Conservation (phyloP, 2,329 filamentous ascomycete species). For the Monilinia vaccinii-corymbosi region DNA sequence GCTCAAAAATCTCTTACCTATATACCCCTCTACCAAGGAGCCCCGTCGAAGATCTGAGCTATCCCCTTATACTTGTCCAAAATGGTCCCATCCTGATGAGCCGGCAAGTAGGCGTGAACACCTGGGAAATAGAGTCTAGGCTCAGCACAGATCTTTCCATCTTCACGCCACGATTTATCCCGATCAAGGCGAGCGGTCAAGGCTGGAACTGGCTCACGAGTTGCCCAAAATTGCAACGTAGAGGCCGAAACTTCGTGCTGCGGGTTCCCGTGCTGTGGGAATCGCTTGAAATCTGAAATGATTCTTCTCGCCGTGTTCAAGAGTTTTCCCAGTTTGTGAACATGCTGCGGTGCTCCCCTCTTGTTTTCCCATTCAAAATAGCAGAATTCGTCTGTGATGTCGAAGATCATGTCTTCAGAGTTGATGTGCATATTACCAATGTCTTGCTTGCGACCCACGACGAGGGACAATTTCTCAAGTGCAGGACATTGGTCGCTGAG, state of each 20-base stretch:
- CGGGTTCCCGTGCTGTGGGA: background rate
- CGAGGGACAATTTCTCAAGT: background rate
- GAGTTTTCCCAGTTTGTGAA: too few relatives aligned
- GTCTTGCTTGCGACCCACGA: background rate
- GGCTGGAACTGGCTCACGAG: background rate
- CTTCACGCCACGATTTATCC: background rate
- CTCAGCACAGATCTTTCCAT: background rate
- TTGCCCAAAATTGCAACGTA: background rate
- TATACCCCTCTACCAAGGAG: background rate
- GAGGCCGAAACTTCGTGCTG: background rate
- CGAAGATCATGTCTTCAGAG: background rate
- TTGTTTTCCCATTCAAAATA: background rate
- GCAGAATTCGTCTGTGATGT: background rate
- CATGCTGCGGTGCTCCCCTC: background rate
- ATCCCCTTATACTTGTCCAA: background rate
- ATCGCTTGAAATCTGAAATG: too few relatives aligned
- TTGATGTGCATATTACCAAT: background rate
- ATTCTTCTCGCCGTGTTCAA: too few relatives aligned
- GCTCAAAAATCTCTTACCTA: accelerated
- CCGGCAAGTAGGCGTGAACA: background rate
- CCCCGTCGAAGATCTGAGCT: background rate
- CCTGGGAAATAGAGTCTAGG: background rate
- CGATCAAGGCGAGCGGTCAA: background rate
- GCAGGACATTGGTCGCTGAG: background rate
- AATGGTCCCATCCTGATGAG: background rate